Evolutionary conservation across 805 yeast genomes (phyloP), one percentile per base, ranked within the genome.

Genomic region (Zygotorulaspora florentina): DNA sequence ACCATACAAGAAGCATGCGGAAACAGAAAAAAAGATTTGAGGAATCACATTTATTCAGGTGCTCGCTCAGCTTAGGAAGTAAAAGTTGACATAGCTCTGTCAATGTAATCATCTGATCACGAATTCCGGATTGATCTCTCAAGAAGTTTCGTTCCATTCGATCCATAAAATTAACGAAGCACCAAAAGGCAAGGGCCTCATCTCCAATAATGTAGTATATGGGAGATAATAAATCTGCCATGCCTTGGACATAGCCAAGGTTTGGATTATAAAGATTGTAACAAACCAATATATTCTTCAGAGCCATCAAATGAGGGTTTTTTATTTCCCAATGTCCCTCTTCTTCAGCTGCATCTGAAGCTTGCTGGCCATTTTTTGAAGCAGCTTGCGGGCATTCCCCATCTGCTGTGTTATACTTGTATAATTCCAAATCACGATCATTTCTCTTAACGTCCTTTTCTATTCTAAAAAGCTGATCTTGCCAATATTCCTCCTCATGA

Each of bases 241-340:
- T 93, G 1, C 99, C 99, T 68, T 93, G 99, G 15, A 93, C 96
- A 59, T 93, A 93, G 0, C 99, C 99, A 54, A 93, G 67, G 54
- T 88, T 84, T 38, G 71, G 73, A 64, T 93, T 90, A 62, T 82
- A 76, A 64, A 86, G 89, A 63, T 93, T 91, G 59, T 85, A 91
- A 0, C 97, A 87, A 46, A 89, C 73, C 33, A 93, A 71, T 50
- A 93, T 85, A 55, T 85, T 89, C 54, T 87, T 76, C 69, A 93
- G 67, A 42, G 69, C 75, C 49, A 78, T 73, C 47, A 93, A 70
- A 64, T 93, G 89, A 9, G 87, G 83, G 62, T 93, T 93, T 35
- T 65, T 72, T 40, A 95, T 81, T 23, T 79, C 77, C 42, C 82
- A 74, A 41, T 77, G 75, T 41, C 84, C 85, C 58, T 35, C 39